Percentiles rank a stretch among this genome's conserved stretches.
These are phyloP conservation scores for Penicillium olsonii DNA, from an alignment of 2,329 filamentous ascomycete genomes.

Conservation along the genomic window DNA sequence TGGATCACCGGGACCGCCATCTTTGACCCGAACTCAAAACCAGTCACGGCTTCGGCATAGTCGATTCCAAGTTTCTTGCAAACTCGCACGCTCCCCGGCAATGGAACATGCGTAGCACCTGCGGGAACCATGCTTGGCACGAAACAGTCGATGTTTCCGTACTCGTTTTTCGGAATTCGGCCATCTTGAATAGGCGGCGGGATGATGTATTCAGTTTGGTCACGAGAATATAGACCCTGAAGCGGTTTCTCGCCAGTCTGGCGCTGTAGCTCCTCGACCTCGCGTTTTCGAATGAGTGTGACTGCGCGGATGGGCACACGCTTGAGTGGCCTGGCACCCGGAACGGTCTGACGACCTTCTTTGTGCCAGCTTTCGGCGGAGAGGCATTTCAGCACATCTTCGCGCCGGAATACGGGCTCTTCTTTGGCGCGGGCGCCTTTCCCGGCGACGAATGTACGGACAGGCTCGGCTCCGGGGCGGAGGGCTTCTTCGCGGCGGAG, in stretches of 20 bases:
- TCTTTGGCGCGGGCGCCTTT: slow-evolving; percentile 73
- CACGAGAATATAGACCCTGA: slow-evolving; percentile 79
- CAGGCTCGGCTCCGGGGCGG: slow-evolving; percentile 64
- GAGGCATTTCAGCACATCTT: slow-evolving; percentile 81
- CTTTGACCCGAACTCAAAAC: slow-evolving; percentile 93
- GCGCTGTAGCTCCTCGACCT: slow-evolving; percentile 82
- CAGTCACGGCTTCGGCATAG: slow-evolving; percentile 90
- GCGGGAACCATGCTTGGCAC: slow-evolving; percentile 87
- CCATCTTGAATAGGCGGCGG: slow-evolving; percentile 82
- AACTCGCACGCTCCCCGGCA: slow-evolving; percentile 72
- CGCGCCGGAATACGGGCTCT: slow-evolving; percentile 77
- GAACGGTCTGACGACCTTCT: slow-evolving; percentile 76
- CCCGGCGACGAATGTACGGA: slow-evolving; percentile 72
- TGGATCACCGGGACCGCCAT: slow-evolving; percentile 91
- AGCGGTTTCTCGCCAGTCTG: slow-evolving; percentile 78
- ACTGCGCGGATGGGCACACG: slow-evolving; percentile 87
- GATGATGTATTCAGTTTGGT: slow-evolving; percentile 95
- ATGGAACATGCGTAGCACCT: slow-evolving; percentile 82
- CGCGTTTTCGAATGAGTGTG: slow-evolving; percentile 80
- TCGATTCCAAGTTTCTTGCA: slow-evolving; percentile 85
- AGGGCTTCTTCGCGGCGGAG: slow-evolving; percentile 91
- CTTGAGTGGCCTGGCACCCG: slow-evolving; percentile 76
- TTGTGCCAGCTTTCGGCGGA: slow-evolving; percentile 98
- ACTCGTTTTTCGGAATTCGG: slow-evolving; percentile 88
- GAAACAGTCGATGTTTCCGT: slow-evolving; percentile 95